Base-by-base conservation (phyloP, 2,329 filamentous ascomycete genomes). In the Aspergillus terreus region DNA sequence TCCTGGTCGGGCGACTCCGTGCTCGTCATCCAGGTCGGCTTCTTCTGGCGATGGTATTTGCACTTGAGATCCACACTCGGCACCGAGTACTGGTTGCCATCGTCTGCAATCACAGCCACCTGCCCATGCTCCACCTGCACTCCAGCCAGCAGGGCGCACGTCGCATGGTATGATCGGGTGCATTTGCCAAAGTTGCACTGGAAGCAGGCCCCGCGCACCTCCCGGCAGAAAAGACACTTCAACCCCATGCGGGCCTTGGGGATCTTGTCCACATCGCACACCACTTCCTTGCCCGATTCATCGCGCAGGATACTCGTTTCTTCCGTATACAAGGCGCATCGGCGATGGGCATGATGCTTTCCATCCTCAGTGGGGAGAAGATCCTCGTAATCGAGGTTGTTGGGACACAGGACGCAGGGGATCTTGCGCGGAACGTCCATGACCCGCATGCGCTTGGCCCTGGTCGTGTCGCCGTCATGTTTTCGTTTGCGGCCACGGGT, bases 171-270 rank as follows among this genome's bases (percentile, higher is more conserved):
- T 7, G 92, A 87, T 57, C 94, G 81, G 4, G 90, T 87, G 64
- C 94, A 99, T 69, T 96, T 97, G 76, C 92, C 92, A 61, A 90
- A 87, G 1, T 90, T 95, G 72, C 94, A 99, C 70, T 97, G 92
- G 74, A 99, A 95, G 73, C 92, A 96, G 14, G 90, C 90, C n/a
- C 94, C 94, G 51, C 88, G 88, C 71, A 94, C 95, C 30, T 91
- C 95, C 32, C 92, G 89, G 67, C 94, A 99, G 73, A 90, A 96
- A 55, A 95, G 84, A 70, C 94, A 99, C 71, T 95, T 96, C 60
- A 97, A 84, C 23, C 95, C 91, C 60, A 95, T 76, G 17, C 92
- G 88, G 50, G 88, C 90, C 69, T 94, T 92, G 66, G 88, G 85
- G 59, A 97, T 91, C 54, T 83, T 83, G n/a, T 82, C 81, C 46